phyloP scores from a whole-genome alignment of 805 yeast genomes.

The Candida maltosa region DNA sequence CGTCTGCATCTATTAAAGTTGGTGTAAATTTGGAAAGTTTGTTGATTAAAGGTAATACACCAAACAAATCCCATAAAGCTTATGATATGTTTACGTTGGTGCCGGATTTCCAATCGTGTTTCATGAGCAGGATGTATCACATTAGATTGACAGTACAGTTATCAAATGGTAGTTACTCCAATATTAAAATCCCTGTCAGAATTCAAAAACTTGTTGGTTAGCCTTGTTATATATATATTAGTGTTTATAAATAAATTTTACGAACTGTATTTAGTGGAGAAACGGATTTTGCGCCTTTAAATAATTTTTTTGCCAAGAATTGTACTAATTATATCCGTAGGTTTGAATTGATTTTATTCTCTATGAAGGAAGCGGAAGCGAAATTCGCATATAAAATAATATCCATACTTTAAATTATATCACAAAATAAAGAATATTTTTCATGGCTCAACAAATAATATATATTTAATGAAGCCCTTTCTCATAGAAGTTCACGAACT shows the following conservation, averaged over 20 bases:
- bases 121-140: constrained; percentile 29
- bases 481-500: no score
- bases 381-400: no score
- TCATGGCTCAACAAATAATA: no score
- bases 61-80: constrained; percentile 4
- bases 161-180: constrained; percentile 17
- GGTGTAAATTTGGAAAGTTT: constrained; percentile 12
- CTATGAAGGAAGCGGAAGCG: background rate
- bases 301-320: no score
- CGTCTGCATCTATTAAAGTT: constrained; percentile 12
- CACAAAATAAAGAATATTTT: no score
- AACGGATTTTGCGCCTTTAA: no score
- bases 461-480: no score
- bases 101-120: constrained; percentile 38
- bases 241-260: background rate
- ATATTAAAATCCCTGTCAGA: constrained; percentile 28
- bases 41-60: constrained; percentile 12
- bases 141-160: constrained; percentile 18
- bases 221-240: background rate
- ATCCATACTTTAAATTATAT: no score
- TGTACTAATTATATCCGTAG: background rate
- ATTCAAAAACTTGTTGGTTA: constrained; percentile 17
- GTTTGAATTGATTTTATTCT: background rate
- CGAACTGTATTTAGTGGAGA: background rate
- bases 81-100: constrained; percentile 28